A percentile compares a stretch with the other conserved stretches of the same genome.
Conservation (phyloP, 139 green algal genomes). For the Coelastrella sp. region DNA sequence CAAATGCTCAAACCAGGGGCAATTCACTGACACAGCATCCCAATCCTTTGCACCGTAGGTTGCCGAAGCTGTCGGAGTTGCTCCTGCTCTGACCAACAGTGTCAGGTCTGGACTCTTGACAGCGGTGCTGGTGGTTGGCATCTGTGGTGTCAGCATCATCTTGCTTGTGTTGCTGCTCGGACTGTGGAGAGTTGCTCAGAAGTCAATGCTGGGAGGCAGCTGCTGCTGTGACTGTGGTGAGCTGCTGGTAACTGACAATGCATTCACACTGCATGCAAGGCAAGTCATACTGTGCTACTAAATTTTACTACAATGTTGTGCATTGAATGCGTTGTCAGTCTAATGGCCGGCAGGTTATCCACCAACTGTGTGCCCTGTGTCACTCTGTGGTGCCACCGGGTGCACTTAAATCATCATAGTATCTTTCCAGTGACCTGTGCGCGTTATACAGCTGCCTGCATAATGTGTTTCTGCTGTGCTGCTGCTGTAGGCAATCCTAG, state of each 20-base stretch:
- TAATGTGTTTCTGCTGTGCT: neutral
- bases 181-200: neutral
- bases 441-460: neutral
- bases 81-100: neutral
- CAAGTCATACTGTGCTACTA: too few species aligned
- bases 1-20: neutral
- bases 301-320: neutral
- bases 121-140: conserved; percentile 8
- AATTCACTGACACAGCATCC: neutral
- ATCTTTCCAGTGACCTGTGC: too few species aligned
- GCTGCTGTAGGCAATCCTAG: conserved; percentile 9
- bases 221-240: conserved; percentile 26
- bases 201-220: neutral
- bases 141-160: neutral
- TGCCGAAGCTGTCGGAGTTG: neutral
- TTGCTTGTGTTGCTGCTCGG: neutral
- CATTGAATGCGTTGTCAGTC: neutral
- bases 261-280: too few species aligned
- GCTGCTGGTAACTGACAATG: neutral
- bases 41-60: neutral
- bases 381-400: too few species aligned
- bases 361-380: neutral
- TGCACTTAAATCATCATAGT: too few species aligned
- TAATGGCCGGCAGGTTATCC: neutral
- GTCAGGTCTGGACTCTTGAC: neutral